Conservation (phyloP, 2,329 filamentous ascomycete genomes). For the Uncinocarpus reesii region DNA sequence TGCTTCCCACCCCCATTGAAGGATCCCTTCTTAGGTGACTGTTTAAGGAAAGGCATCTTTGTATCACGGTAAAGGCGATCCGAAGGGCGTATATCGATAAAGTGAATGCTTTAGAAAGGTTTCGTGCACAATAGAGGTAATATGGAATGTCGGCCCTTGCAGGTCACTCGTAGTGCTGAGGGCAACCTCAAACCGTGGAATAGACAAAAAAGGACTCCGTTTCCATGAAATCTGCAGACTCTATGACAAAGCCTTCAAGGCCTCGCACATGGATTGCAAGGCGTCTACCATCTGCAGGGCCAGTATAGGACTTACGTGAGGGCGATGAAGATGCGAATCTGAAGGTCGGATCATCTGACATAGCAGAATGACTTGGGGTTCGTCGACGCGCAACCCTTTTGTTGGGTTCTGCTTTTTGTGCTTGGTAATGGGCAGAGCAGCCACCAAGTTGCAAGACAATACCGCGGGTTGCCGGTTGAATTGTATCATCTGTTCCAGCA, state of each 20-base stretch:
- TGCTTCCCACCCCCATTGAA: not conserved
- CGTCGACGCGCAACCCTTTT: constrained; percentile 51
- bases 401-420: constrained; percentile 58
- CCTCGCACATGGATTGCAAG: constrained; percentile 71
- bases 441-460: constrained; percentile 77
- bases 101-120: constrained; percentile 82
- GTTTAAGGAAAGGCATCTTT: constrained; percentile 50
- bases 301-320: constrained; percentile 32
- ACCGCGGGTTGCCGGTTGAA: constrained; percentile 72
- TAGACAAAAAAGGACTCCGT: constrained; percentile 71
- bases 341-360: constrained; percentile 53
- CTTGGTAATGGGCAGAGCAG: constrained; percentile 80
- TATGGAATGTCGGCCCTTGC: constrained; percentile 76
- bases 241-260: constrained; percentile 82
- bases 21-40: not conserved
- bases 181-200: constrained; percentile 79
- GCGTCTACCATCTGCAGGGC: constrained; percentile 63
- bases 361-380: constrained; percentile 59
- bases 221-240: constrained; percentile 74
- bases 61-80: constrained; percentile 66
- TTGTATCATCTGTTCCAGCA: constrained; percentile 73
- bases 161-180: constrained; percentile 76
- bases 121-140: constrained; percentile 70
- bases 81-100: constrained; percentile 86
- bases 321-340: constrained; percentile 43